Evolutionary conservation across 192 early-diverging fungal species (phyloP).

Genomic region (Oehlia diaphana): DNA sequence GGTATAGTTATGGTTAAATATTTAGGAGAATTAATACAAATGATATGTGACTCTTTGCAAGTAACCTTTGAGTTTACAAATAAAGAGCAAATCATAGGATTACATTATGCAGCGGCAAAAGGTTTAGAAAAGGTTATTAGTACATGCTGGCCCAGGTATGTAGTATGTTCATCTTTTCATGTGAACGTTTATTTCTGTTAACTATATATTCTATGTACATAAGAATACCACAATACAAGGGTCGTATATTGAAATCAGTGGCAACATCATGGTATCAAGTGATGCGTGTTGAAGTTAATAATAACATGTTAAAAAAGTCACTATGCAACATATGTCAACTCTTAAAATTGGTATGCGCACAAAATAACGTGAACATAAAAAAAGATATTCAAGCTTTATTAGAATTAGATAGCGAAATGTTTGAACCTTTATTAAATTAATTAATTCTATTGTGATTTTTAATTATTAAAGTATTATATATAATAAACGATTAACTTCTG

Average conservation of each 20-base stretch:
- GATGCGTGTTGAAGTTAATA: neutral
- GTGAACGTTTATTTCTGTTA: no score
- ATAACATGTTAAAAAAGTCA: neutral
- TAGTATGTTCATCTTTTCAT: no score
- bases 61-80: constrained; percentile 4
- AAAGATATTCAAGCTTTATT: neutral
- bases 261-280: constrained; percentile 17
- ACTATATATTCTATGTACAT: no score
- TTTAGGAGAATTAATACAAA: constrained; percentile 15
- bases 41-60: constrained; percentile 5
- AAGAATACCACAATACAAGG: constrained; percentile 22
- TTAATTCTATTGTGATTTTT: neutral
- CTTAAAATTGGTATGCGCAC: constrained; percentile 1
- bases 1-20: constrained; percentile 27
- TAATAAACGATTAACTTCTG: no score
- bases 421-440: neutral
- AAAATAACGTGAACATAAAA: neutral
- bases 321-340: constrained; percentile 7
- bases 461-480: no score
- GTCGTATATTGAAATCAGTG: constrained; percentile 2
- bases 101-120: constrained; percentile 14
- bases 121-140: constrained; percentile 15
- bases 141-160: constrained; percentile 28
- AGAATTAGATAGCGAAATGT: neutral
- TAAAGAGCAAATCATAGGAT: constrained; percentile 8